Evolutionary conservation across 148 eudicot species (phyloP), one percentile per base, ranked within the genome.

Genomic region (Amaranthus hypochondriacus): DNA sequence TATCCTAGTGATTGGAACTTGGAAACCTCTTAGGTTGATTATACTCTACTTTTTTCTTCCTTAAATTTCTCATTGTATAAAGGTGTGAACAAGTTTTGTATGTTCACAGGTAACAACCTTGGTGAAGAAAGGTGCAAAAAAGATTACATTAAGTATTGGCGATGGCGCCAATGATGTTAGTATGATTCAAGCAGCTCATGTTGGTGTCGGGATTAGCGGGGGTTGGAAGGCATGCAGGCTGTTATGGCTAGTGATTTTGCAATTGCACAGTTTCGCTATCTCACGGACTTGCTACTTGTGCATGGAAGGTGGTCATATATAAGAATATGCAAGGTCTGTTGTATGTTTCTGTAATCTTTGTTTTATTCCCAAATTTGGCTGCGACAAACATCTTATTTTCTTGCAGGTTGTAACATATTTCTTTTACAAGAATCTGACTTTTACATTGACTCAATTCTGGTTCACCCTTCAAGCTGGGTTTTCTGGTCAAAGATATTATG

Each of bases 181-280:
- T 71, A 89, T 86, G 98, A 94, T 94, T 78, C 98, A 94, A 84
- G 98, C 98, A 4, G 98, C 98, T 79, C 98, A 94, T 88, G 96
- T 94, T 75, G 98, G 98, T 69, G 96, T 94, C 65, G 98, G 98
- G 66, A 94, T 94, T 68, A 94, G 98, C 84, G 98, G 98, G 98
- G 98, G 54, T 59, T 87, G 80, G 98, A 94, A 86, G 98, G 98
- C 74, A 94, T 94, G 98, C 98, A 94, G 79, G 98, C 98, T 11
- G 98, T 94, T 56, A 91, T 94, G 98, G 98, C 98, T 62, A 92
- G 97, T 79, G 98, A 94, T 85, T 94, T 94, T 76, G 98, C 98
- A 74, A 94, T 94, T 76, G 98, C 96, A 59, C 98, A 94, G 83
- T 94, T 94, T 69, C 92, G 97, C 39, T 94, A 89, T 81, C 88